Evolutionary conservation across 352 stramenopile species (phyloP), one percentile per base, ranked within the genome.

Genomic region (Globisporangium spiculum): DNA sequence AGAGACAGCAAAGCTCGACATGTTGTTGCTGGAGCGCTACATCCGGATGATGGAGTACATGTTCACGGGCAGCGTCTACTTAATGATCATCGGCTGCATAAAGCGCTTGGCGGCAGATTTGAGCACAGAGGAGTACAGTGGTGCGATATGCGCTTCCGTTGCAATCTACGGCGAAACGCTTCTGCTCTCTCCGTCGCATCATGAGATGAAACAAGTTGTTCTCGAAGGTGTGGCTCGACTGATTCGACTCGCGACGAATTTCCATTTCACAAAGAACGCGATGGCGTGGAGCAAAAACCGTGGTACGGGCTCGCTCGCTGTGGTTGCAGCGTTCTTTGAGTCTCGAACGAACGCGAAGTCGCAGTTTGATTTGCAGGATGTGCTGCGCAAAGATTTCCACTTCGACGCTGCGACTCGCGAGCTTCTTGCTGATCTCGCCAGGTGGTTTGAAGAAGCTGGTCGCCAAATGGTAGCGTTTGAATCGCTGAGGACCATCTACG

Each of bases 11-110:
- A 67, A 67, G 26, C 58, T 71, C 20, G 85, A 93, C 53, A 69
- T 89, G 60, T 57, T 64, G 20, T 57, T 90, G 27, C 60, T 93
- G 7, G 72, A 75, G 36, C 75, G 71, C 12, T 88, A 84, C 46
- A 76, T 93, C 44, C 78, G 77, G 5, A 56, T 91, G 70, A 78
- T 90, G 70, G 80, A 81, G 38, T 93, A 91, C 58, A 86, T 91
- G 75, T 93, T 88, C 65, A 75, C 78, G 0, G 83, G 87, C 46
- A 89, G 79, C 22, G 67, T 93, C 9, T 91, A 91, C 62, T 56
- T 80, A 30, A 91, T 93, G 85, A 68, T 93, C 16, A 53, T 88
- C 22, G 71, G 58, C 1, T 81, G 76, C 38, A 65, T 91, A 14
- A 63, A 64, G 48, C 65, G 77, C 53, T 60, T 88, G 9, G 64